Evolutionary conservation across 805 yeast species (phyloP).

Genomic region (Kockiozyma suomiensis): DNA sequence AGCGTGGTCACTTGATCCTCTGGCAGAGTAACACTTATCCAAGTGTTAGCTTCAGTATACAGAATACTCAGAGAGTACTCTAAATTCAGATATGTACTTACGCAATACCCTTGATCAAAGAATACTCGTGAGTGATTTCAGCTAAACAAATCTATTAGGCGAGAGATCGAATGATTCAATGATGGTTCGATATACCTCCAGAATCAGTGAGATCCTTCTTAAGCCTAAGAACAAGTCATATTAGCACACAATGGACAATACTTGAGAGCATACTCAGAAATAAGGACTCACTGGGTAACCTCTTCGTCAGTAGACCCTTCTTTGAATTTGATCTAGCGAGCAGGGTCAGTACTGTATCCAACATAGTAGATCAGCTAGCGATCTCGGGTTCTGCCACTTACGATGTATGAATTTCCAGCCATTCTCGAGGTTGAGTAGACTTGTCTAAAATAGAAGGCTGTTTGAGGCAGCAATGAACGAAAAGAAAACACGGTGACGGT

Average conservation of each 20-base stretch:
- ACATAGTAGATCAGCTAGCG: neutral
- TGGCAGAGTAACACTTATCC: constrained; percentile 29
- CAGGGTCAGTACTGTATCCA: no score
- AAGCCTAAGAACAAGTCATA: constrained; percentile 10
- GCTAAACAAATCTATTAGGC: constrained; percentile 9
- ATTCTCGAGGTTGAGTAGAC: neutral
- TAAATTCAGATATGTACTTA: constrained; percentile 13
- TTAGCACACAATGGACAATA: neutral
- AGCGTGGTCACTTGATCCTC: constrained; percentile 27
- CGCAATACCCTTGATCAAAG: constrained; percentile 36
- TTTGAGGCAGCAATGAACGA: neutral
- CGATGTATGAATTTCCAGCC: constrained; percentile 23
- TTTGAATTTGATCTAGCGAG: constrained; percentile 34
- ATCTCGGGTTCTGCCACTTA: constrained; percentile 3
- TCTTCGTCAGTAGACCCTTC: constrained; percentile 32
- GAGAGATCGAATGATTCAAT: neutral
- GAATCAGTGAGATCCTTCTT: constrained; percentile 30
- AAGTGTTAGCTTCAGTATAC: neutral
- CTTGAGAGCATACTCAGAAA: no score
- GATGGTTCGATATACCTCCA: constrained; percentile 26
- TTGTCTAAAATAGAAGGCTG: neutral
- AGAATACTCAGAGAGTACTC: neutral
- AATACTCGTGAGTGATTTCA: constrained; percentile 36
- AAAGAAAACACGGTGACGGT: neutral
- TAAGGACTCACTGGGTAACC: constrained; percentile 26